These are phyloP conservation scores for Corymbia calophylla DNA, from an alignment of 441 rosid species.

Conservation along the genomic window DNA sequence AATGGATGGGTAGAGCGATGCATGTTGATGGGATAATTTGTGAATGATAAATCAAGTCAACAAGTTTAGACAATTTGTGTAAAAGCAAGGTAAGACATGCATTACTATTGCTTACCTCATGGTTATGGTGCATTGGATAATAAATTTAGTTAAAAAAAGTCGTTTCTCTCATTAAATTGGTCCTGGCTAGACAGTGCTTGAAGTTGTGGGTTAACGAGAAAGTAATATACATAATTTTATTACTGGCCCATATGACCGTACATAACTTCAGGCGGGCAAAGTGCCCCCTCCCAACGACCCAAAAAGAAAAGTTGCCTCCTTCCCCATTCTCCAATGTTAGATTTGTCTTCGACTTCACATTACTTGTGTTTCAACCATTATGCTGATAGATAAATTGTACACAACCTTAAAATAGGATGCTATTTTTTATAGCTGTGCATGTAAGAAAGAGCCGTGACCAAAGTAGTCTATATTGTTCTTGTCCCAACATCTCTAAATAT, in stretches of 20 bases:
- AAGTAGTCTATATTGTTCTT: not conserved
- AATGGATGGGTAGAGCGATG: not conserved
- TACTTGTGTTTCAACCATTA: no score
- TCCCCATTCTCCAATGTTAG: rapidly evolving
- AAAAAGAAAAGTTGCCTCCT: not conserved
- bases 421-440: not conserved
- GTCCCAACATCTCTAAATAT: not conserved
- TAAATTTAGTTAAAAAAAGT: not conserved
- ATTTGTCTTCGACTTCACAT: not conserved
- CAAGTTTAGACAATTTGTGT: no score
- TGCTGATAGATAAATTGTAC: not conserved
- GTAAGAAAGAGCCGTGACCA: not conserved
- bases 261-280: not conserved
- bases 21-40: not conserved
- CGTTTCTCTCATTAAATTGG: not conserved
- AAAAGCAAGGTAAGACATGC: not conserved
- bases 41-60: not conserved
- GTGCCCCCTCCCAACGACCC: not conserved
- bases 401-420: not conserved
- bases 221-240: not conserved
- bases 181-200: not conserved
- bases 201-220: not conserved
- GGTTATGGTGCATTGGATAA: not conserved
- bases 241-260: not conserved
- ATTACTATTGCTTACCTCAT: not conserved